Evolutionary conservation across 2,329 filamentous ascomycete genomes (phyloP).

Genomic region (Diaporthe velutina): DNA sequence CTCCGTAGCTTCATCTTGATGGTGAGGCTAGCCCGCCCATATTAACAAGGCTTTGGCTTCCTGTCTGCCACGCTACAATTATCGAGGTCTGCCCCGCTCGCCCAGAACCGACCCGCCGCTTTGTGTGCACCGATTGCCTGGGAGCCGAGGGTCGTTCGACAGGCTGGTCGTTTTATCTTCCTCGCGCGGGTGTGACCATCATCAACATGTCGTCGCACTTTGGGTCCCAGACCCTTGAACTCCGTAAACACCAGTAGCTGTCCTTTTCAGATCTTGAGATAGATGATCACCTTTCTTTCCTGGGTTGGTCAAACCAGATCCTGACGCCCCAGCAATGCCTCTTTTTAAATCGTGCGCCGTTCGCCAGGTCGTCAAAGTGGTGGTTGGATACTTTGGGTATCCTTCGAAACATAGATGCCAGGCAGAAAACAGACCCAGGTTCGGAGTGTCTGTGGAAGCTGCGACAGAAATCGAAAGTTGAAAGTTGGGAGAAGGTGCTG

Average conservation of each 20-base stretch:
- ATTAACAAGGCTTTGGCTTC: background rate
- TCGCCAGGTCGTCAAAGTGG: conserved; percentile 38
- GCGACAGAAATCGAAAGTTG: conserved; percentile 14
- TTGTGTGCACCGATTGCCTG: background rate
- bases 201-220: conserved; percentile 27
- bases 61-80: conserved; percentile 25
- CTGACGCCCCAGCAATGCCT: conserved; percentile 38
- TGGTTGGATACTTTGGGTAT: conserved; percentile 29
- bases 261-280: conserved; percentile 38
- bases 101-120: background rate
- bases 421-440: conserved; percentile 10
- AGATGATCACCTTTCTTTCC: conserved; percentile 34
- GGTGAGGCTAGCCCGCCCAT: conserved; percentile 7
- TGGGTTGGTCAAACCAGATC: conserved; percentile 36
- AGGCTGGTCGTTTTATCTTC: background rate
- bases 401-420: conserved; percentile 31
- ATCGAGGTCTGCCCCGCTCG: conserved; percentile 12
- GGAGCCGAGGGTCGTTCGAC: conserved; percentile 9
- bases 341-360: conserved; percentile 38
- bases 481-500: conserved; percentile 11
- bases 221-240: conserved; percentile 31
- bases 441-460: conserved; percentile 14
- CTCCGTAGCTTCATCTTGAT: conserved; percentile 21
- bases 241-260: conserved; percentile 36
- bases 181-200: conserved; percentile 13